These are phyloP conservation scores for Choanephora cucurbitarum DNA, from an alignment of 371 early-diverging fungal species.

Conservation along the genomic window DNA sequence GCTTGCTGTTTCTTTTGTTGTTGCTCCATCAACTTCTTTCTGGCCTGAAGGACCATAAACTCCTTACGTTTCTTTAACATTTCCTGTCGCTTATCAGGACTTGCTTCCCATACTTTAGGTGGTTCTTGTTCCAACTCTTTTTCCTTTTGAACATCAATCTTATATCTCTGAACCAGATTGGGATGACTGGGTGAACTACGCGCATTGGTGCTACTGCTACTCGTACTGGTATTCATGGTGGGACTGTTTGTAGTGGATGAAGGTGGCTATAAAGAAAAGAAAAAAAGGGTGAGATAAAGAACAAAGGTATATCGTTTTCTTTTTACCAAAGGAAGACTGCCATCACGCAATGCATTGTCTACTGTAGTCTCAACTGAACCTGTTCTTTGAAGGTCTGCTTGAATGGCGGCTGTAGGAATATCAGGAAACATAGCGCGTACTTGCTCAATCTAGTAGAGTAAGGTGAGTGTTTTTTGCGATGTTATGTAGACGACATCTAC, in stretches of 20 bases:
- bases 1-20: conserved; percentile 25
- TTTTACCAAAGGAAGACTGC: conserved; percentile 71
- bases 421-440: conserved; percentile 88
- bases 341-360: conserved; percentile 83
- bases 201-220: not conserved
- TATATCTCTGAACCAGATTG: conserved; percentile 55
- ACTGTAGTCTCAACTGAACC: conserved; percentile 87
- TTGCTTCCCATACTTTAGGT: conserved; percentile 77
- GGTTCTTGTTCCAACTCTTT: conserved; percentile 55
- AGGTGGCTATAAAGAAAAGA: conserved; percentile 19
- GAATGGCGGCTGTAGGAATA: conserved; percentile 80
- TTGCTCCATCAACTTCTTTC: conserved; percentile 56
- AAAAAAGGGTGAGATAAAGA: too few species aligned
- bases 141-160: conserved; percentile 45
- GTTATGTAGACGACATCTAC: conserved; percentile 25
- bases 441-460: conserved; percentile 58
- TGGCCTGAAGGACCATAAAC: conserved; percentile 85
- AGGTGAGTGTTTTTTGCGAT: too few species aligned
- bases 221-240: not conserved
- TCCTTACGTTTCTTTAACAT: conserved; percentile 81
- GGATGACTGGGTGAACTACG: conserved; percentile 38
- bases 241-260: conserved; percentile 3
- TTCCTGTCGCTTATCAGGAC: conserved; percentile 74
- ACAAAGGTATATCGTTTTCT: too few species aligned
- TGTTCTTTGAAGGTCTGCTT: conserved; percentile 82